These are phyloP conservation scores for Metschnikowia similis DNA, from an alignment of 805 yeast genomes.

Conservation along the genomic window DNA sequence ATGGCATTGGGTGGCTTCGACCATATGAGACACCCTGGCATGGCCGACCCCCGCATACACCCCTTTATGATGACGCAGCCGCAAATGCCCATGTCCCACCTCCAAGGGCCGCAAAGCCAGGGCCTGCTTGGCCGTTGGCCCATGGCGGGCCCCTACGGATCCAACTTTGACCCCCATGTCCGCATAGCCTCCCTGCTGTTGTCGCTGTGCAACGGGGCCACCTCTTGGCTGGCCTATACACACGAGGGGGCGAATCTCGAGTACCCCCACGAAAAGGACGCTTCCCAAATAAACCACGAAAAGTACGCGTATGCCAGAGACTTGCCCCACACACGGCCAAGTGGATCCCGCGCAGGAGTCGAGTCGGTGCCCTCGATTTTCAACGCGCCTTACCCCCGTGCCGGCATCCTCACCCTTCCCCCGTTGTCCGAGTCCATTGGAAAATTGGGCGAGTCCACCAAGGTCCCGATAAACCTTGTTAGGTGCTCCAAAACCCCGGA, in stretches of 20 bases:
- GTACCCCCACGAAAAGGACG: neutral
- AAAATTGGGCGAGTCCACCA: neutral
- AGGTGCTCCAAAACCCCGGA: constrained; percentile 3
- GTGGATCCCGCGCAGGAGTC: neutral
- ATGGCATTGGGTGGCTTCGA: neutral
- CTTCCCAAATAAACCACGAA: neutral
- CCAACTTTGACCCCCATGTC: neutral
- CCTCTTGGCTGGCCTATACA: neutral
- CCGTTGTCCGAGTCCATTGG: constrained; percentile 1
- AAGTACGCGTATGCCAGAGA: neutral
- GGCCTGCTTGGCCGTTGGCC: neutral
- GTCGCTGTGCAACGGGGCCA: neutral
- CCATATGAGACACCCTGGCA: neutral
- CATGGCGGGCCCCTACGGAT: neutral
- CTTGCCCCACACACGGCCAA: neutral
- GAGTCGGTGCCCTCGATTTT: neutral
- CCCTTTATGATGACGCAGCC: constrained; percentile 1
- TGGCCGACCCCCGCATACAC: neutral
- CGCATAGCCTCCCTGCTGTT: neutral
- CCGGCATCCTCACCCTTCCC: constrained; percentile 1
- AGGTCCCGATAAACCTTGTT: neutral
- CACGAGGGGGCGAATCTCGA: neutral
- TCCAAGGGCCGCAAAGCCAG: neutral
- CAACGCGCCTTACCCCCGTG: neutral
- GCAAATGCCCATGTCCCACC: neutral